phyloP scores from a whole-genome alignment of 1,284 basidiomycete genomes.

The Marasmius sp. region DNA sequence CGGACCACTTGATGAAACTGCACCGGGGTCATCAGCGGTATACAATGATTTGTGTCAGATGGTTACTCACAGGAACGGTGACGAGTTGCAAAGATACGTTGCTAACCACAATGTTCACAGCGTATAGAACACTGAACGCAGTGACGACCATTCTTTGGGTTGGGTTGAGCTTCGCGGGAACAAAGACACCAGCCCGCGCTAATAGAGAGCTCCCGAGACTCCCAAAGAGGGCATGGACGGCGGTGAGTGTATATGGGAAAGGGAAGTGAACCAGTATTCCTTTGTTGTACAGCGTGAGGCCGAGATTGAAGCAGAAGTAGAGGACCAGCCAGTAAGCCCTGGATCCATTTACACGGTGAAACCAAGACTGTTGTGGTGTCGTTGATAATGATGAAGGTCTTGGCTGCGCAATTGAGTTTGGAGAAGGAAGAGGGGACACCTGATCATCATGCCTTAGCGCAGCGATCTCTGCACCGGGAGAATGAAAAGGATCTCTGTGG shows the following conservation, averaged over 20 bases:
- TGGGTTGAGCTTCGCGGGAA: conserved; percentile 55
- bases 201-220: conserved; percentile 77
- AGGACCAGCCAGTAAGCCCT: conserved; percentile 64
- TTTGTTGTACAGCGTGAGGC: conserved; percentile 92
- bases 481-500: conserved; percentile 21
- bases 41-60: not conserved
- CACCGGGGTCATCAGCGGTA: not conserved
- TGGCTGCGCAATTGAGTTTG: conserved; percentile 7
- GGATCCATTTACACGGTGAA: conserved; percentile 19
- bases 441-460: conserved; percentile 10
- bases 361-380: conserved; percentile 3
- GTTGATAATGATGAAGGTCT: not conserved
- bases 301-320: conserved; percentile 89
- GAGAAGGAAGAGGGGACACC: conserved; percentile 13
- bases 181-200: conserved; percentile 58
- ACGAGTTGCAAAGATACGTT: conserved; percentile 88
- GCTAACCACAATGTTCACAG: conserved; percentile 90
- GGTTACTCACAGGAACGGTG: conserved; percentile 78
- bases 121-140: conserved; percentile 85
- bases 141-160: conserved; percentile 65
- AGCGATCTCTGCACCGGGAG: conserved; percentile 6
- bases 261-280: conserved; percentile 85
- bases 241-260: conserved; percentile 90
- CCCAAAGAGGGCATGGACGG: conserved; percentile 82
- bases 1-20: conserved; percentile 95